Percentiles rank a stretch among this genome's conserved stretches.
Conservation (phyloP, 371 early-diverging fungal species). For the Enteropsectra breve region DNA sequence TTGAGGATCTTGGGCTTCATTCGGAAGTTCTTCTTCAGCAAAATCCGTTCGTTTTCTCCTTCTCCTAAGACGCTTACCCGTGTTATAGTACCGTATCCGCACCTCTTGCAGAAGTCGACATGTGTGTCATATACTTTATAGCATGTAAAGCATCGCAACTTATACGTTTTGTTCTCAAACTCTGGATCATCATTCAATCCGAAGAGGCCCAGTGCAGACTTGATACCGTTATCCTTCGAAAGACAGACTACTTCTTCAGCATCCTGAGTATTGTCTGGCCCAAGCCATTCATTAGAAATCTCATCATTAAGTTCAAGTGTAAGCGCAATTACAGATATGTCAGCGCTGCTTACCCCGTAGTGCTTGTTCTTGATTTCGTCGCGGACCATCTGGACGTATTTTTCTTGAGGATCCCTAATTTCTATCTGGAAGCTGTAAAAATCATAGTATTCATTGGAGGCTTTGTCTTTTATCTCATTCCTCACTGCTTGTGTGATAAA, state of each 20-base stretch:
- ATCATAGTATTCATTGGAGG: slow-evolving; percentile 27
- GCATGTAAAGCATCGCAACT: slow-evolving; percentile 44
- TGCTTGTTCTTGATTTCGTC: slow-evolving; percentile 16
- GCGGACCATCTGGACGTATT: slow-evolving; percentile 33
- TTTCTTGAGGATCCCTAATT: slow-evolving; percentile 45
- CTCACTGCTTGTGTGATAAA: slow-evolving; percentile 43
- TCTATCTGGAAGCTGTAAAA: slow-evolving; percentile 49
- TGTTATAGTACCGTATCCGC: slow-evolving; percentile 48
- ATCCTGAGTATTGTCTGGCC: neutral
- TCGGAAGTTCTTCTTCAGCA: slow-evolving; percentile 39
- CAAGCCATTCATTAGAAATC: slow-evolving; percentile 28
- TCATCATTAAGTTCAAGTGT: slow-evolving; percentile 50
- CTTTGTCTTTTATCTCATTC: slow-evolving; percentile 46
- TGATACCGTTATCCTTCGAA: slow-evolving; percentile 44
- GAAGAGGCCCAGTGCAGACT: slow-evolving; percentile 22
- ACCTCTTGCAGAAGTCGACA: slow-evolving; percentile 49
- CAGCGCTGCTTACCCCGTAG: slow-evolving; percentile 39
- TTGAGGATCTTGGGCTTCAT: slow-evolving; percentile 25
- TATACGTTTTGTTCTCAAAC: slow-evolving; percentile 26
- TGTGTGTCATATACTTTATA: slow-evolving; percentile 31
- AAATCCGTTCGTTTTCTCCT: slow-evolving; percentile 23
- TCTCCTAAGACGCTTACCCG: slow-evolving; percentile 32
- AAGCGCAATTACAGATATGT: slow-evolving; percentile 54
- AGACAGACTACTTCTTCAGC: slow-evolving; percentile 33
- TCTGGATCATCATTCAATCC: slow-evolving; percentile 10